phyloP scores from a whole-genome alignment of 768 basidiomycete species.

The Daedaleopsis sinensis region DNA sequence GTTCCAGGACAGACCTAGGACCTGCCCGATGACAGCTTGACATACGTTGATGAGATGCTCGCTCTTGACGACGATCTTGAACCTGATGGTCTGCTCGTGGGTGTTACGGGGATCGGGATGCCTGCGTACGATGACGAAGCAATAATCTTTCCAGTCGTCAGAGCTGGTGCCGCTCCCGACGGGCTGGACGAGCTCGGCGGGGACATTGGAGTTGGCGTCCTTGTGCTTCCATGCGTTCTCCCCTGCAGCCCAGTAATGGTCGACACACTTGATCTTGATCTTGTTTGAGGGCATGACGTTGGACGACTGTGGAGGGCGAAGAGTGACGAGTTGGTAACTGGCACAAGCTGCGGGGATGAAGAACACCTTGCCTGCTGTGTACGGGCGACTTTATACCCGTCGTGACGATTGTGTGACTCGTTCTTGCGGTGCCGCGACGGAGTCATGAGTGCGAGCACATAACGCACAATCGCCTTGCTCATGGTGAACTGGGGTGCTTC shows the following conservation, averaged over 20 bases:
- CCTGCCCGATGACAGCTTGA: constrained; percentile 57
- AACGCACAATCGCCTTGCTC: not conserved
- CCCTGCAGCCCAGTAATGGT: constrained; percentile 62
- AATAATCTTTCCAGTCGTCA: constrained; percentile 39
- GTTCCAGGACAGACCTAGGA: constrained; percentile 64
- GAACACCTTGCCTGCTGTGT: too few species aligned
- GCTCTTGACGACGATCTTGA: constrained; percentile 61
- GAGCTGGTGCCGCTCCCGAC: constrained; percentile 6
- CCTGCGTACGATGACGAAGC: constrained; percentile 61
- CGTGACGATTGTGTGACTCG: not conserved
- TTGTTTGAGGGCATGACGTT: not conserved
- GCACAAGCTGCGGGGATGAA: not conserved
- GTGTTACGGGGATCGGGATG: constrained; percentile 41
- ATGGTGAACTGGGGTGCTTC: too few species aligned
- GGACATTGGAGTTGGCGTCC: constrained; percentile 58
- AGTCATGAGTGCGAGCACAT: not conserved
- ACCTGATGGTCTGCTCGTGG: constrained; percentile 41
- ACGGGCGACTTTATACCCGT: not conserved
- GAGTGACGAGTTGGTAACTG: not conserved
- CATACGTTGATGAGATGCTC: constrained; percentile 59
- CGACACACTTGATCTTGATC: constrained; percentile 61
- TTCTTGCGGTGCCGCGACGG: not conserved
- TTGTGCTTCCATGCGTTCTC: constrained; percentile 60
- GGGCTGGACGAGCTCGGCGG: constrained; percentile 39
- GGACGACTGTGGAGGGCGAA: not conserved